phyloP scores from a whole-genome alignment of 768 basidiomycete species.

The Boletus reticuloceps region DNA sequence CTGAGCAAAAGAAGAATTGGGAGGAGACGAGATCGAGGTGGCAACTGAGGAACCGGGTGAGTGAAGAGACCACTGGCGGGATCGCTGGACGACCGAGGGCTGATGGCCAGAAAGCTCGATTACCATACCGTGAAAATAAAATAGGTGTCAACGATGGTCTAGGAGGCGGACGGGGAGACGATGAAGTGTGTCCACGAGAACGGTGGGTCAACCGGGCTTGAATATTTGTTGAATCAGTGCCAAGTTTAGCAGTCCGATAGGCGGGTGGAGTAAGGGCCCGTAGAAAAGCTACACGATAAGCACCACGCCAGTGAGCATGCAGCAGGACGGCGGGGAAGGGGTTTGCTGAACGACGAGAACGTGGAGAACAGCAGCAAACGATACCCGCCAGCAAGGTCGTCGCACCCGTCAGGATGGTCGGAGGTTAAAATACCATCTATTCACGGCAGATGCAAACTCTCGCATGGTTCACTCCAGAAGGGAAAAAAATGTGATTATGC shows the following conservation, averaged over 20 bases:
- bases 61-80: conserved; percentile 36
- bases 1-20: conserved; percentile 31
- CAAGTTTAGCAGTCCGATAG: conserved; percentile 16
- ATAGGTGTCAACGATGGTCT: not conserved
- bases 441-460: conserved; percentile 3
- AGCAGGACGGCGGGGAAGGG: conserved; percentile 1
- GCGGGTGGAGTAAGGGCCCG: not conserved
- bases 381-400: conserved; percentile 4
- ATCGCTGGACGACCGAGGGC: conserved; percentile 25
- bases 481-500: conserved; percentile 23
- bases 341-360: conserved; percentile 7
- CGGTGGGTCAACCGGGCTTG: not conserved
- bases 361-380: conserved; percentile 3
- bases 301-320: conserved; percentile 9
- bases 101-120: conserved; percentile 30
- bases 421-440: conserved; percentile 27
- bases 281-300: conserved; percentile 8
- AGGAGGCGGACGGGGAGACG: not conserved
- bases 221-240: conserved; percentile 12
- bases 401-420: conserved; percentile 19
- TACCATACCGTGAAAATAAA: conserved; percentile 24
- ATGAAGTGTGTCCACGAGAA: not conserved
- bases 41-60: conserved; percentile 16
- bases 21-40: conserved; percentile 32
- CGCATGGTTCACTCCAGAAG: conserved; percentile 1